Evolutionary conservation across 1,139 yeast species (phyloP).

Genomic region (Lodderomyces beijingensis): DNA sequence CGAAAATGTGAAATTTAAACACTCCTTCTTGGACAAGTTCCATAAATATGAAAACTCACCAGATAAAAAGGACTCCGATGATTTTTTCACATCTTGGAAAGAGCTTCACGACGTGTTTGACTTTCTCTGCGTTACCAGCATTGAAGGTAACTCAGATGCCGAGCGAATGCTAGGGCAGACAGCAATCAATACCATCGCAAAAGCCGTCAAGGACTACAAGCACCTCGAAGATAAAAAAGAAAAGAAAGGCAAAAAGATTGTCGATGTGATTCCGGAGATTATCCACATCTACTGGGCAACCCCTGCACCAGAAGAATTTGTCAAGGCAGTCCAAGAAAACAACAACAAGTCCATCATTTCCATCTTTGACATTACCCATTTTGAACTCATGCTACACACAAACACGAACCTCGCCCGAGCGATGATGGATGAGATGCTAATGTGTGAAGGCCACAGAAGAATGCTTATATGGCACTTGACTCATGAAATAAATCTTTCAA

Average conservation of each 20-base stretch:
- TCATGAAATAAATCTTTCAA: constrained; percentile 51
- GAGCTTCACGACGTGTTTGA: constrained; percentile 28
- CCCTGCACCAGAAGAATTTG: constrained; percentile 25
- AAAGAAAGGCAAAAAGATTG: background rate
- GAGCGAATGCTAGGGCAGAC: constrained; percentile 34
- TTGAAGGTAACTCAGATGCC: constrained; percentile 25
- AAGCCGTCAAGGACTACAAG: constrained; percentile 40
- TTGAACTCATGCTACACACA: constrained; percentile 34
- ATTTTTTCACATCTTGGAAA: constrained; percentile 28
- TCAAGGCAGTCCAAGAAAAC: constrained; percentile 22
- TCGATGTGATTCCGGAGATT: constrained; percentile 41
- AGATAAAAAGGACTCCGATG: constrained; percentile 21
- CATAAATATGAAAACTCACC: constrained; percentile 15
- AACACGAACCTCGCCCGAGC: constrained; percentile 46
- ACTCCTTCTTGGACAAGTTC: constrained; percentile 18
- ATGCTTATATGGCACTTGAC: constrained; percentile 65
- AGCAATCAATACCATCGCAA: constrained; percentile 47
- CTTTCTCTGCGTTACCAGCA: constrained; percentile 19
- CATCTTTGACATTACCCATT: constrained; percentile 38
- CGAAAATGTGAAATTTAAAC: constrained; percentile 29
- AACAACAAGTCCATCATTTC: constrained; percentile 30
- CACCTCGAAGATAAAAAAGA: constrained; percentile 12
- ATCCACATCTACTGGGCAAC: constrained; percentile 44
- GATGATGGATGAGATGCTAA: constrained; percentile 62
- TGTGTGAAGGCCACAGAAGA: constrained; percentile 59